Evolutionary conservation across 148 eudicot genomes (phyloP).

Genomic region (Mesembryanthemum crystallinum): DNA sequence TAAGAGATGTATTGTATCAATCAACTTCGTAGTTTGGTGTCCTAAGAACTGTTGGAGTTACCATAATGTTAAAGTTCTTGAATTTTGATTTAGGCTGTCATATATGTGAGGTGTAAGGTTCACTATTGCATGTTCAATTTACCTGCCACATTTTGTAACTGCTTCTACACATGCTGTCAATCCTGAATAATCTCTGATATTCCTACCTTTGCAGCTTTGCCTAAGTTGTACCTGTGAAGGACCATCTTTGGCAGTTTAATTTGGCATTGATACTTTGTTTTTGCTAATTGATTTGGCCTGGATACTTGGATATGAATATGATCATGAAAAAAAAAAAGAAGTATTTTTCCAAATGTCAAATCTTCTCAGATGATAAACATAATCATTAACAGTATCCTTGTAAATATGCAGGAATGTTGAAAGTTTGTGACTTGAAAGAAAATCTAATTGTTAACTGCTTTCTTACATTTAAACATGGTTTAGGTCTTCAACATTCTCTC

Average conservation of each 20-base stretch:
- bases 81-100: not conserved
- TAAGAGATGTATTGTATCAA: not conserved
- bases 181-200: not conserved
- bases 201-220: not conserved
- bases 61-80: not conserved
- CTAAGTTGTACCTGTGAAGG: not conserved
- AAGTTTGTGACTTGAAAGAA: not conserved
- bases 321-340: no score
- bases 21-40: not conserved
- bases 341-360: no score
- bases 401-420: not conserved
- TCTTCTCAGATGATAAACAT: not conserved
- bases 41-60: not conserved
- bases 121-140: not conserved
- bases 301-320: not conserved
- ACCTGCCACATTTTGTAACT: conserved; percentile 9
- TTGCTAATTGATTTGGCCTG: not conserved
- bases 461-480: not conserved
- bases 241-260: not conserved
- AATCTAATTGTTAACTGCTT: no score
- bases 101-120: not conserved
- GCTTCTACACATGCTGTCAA: not conserved
- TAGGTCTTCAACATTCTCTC: not conserved
- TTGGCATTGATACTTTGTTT: conserved; percentile 1
- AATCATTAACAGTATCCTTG: conserved; percentile 3